These are phyloP conservation scores for Syzygium oleosum DNA, from an alignment of 345 rosid genomes.

Conservation along the genomic window DNA sequence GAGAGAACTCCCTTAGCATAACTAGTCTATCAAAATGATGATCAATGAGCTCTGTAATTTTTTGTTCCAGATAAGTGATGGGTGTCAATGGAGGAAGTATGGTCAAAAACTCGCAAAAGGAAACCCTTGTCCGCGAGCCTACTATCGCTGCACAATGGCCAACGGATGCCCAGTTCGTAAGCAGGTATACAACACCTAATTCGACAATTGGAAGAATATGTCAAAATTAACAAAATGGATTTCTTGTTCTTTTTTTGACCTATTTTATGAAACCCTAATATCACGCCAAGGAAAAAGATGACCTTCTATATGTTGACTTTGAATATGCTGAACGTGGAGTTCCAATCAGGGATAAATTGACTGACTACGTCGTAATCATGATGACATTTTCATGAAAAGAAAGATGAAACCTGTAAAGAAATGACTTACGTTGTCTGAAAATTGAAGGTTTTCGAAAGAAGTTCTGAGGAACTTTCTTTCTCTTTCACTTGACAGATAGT, in stretches of 20 bases:
- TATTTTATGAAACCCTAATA: neutral
- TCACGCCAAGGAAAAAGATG: neutral
- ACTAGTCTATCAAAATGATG: neutral
- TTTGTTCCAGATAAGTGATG: conserved; percentile 58
- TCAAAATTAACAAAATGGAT: neutral
- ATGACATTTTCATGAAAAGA: neutral
- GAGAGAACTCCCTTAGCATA: neutral
- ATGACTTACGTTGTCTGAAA: neutral
- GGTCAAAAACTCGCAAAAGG: conserved; percentile 90
- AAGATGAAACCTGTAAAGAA: neutral
- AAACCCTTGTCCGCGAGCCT: conserved; percentile 91
- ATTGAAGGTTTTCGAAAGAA: neutral
- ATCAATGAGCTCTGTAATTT: neutral
- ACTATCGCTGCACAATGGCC: conserved; percentile 81
- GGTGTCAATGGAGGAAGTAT: conserved; percentile 95
- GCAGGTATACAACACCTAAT: conserved; percentile 35
- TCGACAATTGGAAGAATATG: neutral
- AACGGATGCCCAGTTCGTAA: conserved; percentile 77
- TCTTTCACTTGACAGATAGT: neutral
- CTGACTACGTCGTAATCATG: neutral
- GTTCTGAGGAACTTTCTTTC: neutral
- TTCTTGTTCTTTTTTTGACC: neutral
- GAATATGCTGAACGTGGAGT: neutral
- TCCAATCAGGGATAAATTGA: neutral
- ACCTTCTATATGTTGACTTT: neutral